These are phyloP conservation scores for Oxytropis ochrocephala DNA, from an alignment of 306 rosid species.

Conservation along the genomic window DNA sequence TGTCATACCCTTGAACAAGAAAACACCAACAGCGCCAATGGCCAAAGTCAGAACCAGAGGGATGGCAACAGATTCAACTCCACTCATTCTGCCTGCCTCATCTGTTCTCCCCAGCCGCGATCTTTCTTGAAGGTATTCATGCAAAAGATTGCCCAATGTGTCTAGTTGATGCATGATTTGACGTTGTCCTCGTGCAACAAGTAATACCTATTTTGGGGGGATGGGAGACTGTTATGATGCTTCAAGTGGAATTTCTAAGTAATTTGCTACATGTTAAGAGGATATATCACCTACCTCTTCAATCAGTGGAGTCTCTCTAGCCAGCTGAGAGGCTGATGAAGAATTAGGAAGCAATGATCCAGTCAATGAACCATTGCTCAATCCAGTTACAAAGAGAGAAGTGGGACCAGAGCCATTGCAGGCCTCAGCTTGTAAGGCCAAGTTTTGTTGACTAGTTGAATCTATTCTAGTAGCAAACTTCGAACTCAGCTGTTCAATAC, in stretches of 20 bases:
- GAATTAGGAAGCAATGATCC: conserved; percentile 74
- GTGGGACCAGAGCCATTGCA: conserved; percentile 79
- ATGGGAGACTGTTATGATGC: not conserved
- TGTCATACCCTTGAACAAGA: conserved; percentile 50
- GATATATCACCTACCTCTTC: conserved; percentile 64
- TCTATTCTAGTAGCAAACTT: conserved; percentile 44
- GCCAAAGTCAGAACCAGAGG: conserved; percentile 63
- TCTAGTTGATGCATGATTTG: conserved; percentile 83
- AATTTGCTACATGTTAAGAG: conserved; percentile 1
- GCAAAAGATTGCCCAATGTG: conserved; percentile 69
- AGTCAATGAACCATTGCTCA: conserved; percentile 70
- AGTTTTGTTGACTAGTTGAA: conserved; percentile 82
- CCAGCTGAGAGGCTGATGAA: conserved; percentile 74
- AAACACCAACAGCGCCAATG: conserved; percentile 58
- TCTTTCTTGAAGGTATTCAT: conserved; percentile 58
- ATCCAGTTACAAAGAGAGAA: conserved; percentile 60
- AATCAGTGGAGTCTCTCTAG: conserved; percentile 65
- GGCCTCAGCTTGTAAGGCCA: conserved; percentile 68
- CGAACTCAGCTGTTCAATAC: conserved; percentile 81
- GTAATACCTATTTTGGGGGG: conserved; percentile 39
- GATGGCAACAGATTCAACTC: conserved; percentile 33
- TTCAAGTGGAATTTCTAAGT: not conserved
- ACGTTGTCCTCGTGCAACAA: conserved; percentile 67
- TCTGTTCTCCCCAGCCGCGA: conserved; percentile 45
- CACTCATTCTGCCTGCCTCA: conserved; percentile 34